Percentiles rank a stretch among this genome's conserved stretches.
Conservation (phyloP, 2,329 filamentous ascomycete genomes). For the Cladosporium halotolerans region DNA sequence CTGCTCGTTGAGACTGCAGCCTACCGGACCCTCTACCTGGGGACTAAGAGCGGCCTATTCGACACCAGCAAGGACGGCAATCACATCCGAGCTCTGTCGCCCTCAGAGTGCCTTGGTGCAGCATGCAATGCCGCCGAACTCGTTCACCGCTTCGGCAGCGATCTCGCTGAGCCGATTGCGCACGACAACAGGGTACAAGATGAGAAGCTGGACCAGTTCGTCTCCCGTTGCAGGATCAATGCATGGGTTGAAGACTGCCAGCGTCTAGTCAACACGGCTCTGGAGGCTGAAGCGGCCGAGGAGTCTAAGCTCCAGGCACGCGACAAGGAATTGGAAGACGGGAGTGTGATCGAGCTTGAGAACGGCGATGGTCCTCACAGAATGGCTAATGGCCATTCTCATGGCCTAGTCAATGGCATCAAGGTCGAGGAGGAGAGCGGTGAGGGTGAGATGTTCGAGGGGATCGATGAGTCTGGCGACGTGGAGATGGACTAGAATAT, state of each 20-base stretch:
- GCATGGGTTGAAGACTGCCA: conserved; percentile 55
- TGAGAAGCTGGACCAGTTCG: conserved; percentile 54
- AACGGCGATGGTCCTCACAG: conserved; percentile 11
- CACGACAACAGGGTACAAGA: conserved; percentile 71
- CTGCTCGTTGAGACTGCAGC: conserved; percentile 40
- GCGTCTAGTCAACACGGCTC: conserved; percentile 33
- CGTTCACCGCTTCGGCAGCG: conserved; percentile 43
- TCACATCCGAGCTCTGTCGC: conserved; percentile 22
- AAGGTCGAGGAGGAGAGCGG: conserved; percentile 12
- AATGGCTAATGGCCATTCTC: conserved; percentile 5
- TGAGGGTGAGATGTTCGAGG: conserved; percentile 12
- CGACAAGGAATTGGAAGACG: conserved; percentile 9
- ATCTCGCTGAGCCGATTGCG: conserved; percentile 60
- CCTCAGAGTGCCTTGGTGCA: conserved; percentile 44
- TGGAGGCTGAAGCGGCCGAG: conserved; percentile 30
- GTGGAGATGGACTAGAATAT: conserved; percentile 14
- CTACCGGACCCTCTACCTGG: conserved; percentile 43
- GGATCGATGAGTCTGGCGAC: conserved; percentile 16
- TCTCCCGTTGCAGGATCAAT: conserved; percentile 54
- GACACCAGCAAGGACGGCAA: conserved; percentile 4
- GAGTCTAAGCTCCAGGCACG: conserved; percentile 21
- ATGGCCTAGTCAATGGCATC: conserved; percentile 9
- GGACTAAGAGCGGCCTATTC: conserved; percentile 17
- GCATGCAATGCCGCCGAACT: conserved; percentile 36
- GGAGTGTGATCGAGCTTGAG: conserved; percentile 6